phyloP scores from a whole-genome alignment of 345 rosid species.

The Kandelia obovata region DNA sequence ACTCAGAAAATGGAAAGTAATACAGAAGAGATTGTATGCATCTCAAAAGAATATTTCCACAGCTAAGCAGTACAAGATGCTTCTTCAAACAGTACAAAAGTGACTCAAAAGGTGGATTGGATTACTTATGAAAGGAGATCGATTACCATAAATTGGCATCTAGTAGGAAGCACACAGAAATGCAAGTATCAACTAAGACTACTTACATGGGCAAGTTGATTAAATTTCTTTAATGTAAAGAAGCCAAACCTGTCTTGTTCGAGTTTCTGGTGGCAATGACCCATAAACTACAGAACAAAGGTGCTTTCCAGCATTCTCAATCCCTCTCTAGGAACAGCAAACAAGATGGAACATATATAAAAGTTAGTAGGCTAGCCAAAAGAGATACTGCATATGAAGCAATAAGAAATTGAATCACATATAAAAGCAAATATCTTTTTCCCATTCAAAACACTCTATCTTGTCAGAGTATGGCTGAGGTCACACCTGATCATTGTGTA shows the following conservation, averaged over 20 bases:
- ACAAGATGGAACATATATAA: conserved; percentile 8
- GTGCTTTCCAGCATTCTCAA: conserved; percentile 63
- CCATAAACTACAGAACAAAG: conserved; percentile 96
- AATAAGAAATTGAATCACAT: not conserved
- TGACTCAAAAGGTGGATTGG: too few relatives aligned
- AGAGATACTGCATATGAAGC: not conserved
- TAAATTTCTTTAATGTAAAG: not conserved
- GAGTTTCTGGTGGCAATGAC: conserved; percentile 88
- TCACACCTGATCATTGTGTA: too few relatives aligned
- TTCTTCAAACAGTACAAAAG: too few relatives aligned
- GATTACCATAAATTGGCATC: not conserved
- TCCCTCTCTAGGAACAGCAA: conserved; percentile 41
- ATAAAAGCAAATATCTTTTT: not conserved
- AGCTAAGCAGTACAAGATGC: too few relatives aligned
- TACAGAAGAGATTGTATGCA: not conserved
- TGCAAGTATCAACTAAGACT: not conserved
- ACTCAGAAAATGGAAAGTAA: not conserved
- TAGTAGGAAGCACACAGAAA: not conserved
- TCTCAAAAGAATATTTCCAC: conserved; percentile 2
- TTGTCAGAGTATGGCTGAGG: too few relatives aligned
- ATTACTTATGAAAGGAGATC: not conserved
- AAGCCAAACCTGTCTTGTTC: conserved; percentile 77
- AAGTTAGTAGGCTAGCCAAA: conserved; percentile 9
- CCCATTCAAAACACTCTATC: not conserved
- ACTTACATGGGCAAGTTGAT: conserved; percentile 3